Evolutionary conservation across 371 early-diverging fungal species (phyloP).

Genomic region (Mortierella sp.): DNA sequence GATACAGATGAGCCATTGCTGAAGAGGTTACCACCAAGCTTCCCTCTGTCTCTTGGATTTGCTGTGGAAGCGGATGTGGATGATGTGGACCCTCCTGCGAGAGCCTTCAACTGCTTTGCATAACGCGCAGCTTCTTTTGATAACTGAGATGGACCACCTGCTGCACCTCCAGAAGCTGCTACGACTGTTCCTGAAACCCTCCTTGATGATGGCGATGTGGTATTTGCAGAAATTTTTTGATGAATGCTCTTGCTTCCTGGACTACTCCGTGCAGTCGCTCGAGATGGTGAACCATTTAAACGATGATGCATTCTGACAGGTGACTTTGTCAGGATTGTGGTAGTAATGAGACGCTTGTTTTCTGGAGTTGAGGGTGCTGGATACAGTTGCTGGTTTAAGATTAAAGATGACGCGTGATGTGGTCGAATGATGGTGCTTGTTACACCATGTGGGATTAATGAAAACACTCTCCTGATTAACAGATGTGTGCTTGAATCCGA

Average conservation of each 20-base stretch:
- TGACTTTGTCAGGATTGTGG: constrained; percentile 10
- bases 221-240: neutral
- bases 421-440: neutral
- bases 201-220: neutral
- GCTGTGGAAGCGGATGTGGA: neutral
- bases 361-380: constrained; percentile 12
- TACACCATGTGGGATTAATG: neutral
- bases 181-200: neutral
- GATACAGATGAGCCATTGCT: constrained; percentile 13
- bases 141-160: constrained; percentile 8
- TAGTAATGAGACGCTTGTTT: neutral
- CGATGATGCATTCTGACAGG: constrained; percentile 11
- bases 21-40: neutral
- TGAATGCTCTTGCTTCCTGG: constrained; percentile 2
- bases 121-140: constrained; percentile 34
- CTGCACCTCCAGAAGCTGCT: neutral
- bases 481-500: neutral
- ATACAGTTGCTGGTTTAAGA: neutral
- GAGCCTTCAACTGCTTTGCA: constrained; percentile 19
- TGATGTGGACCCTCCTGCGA: constrained; percentile 12
- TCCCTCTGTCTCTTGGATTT: neutral
- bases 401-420: neutral
- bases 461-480: neutral
- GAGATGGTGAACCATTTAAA: constrained; percentile 11
- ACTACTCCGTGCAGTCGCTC: neutral